Conservation (phyloP, 345 rosid species). For the Cardamine resedifolia region DNA sequence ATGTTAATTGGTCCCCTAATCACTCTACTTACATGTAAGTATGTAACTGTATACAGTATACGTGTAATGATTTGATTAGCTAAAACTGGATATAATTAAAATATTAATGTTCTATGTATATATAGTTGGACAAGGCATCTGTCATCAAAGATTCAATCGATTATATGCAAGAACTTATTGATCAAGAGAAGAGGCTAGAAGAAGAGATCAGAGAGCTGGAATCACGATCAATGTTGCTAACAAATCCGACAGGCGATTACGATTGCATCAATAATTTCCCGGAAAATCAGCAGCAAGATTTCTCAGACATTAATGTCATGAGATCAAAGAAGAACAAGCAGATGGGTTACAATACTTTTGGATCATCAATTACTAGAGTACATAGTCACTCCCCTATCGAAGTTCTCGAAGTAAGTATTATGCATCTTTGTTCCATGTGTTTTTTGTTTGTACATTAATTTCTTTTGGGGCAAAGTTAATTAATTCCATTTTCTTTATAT, state of each 20-base stretch:
- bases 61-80: background rate
- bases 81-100: background rate
- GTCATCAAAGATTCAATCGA: slow-evolving; percentile 84
- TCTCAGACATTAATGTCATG: slow-evolving; percentile 10
- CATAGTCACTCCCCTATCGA: slow-evolving; percentile 53
- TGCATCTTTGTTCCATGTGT: background rate
- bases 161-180: slow-evolving; percentile 78
- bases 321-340: slow-evolving; percentile 69
- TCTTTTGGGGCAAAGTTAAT: background rate
- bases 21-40: background rate
- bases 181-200: slow-evolving; percentile 65
- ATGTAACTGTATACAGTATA: background rate
- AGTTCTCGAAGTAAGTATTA: slow-evolving; percentile 47
- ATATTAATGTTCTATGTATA: background rate
- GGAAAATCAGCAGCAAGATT: slow-evolving; percentile 18
- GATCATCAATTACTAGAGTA: slow-evolving; percentile 14
- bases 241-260: slow-evolving; percentile 36
- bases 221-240: slow-evolving; percentile 1
- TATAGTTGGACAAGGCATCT: slow-evolving; percentile 95
- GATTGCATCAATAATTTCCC: slow-evolving; percentile 43
- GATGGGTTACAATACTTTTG: slow-evolving; percentile 30
- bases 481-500: background rate
- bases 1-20: slow-evolving; percentile 3
- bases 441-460: background rate
- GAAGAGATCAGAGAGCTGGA: slow-evolving; percentile 74